These are phyloP conservation scores for Apostasia ramifera DNA, from an alignment of 106 monocot genomes.

Conservation along the genomic window DNA sequence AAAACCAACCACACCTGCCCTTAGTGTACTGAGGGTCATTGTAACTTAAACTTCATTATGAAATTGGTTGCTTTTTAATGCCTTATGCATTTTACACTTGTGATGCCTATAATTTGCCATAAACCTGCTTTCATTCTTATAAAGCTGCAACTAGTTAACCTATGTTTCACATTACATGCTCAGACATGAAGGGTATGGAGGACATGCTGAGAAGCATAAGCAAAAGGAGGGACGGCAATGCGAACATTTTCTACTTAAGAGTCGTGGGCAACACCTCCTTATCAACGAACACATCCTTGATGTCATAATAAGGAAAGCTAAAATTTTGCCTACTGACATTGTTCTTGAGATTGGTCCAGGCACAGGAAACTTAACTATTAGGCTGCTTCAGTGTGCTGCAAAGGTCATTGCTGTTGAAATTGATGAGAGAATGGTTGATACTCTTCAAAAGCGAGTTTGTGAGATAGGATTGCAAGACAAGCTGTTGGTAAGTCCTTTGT, in stretches of 20 bases:
- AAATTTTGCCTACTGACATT: slow-evolving; percentile 29
- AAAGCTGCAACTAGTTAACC: too few relatives aligned
- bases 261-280: slow-evolving; percentile 51
- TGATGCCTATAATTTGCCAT: too few relatives aligned
- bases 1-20: too few relatives aligned
- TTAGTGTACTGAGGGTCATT: too few relatives aligned
- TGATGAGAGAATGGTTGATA: slow-evolving; percentile 76
- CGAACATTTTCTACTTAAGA: slow-evolving; percentile 34
- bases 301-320: slow-evolving; percentile 29
- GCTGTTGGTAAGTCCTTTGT: slow-evolving; percentile 41
- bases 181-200: slow-evolving; percentile 4
- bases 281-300: slow-evolving; percentile 47
- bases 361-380: slow-evolving; percentile 72
- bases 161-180: too few relatives aligned
- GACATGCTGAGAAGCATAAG: background rate
- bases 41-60: too few relatives aligned
- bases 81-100: too few relatives aligned
- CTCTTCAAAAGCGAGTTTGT: slow-evolving; percentile 30
- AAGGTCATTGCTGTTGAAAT: slow-evolving; percentile 76
- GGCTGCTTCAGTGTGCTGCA: slow-evolving; percentile 38
- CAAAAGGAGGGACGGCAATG: background rate
- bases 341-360: slow-evolving; percentile 75
- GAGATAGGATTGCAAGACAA: slow-evolving; percentile 30
- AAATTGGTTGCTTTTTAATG: too few relatives aligned
- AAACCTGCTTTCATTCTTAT: too few relatives aligned